phyloP scores from a whole-genome alignment of 2,329 filamentous ascomycete genomes.

The Cladosporium sp. region DNA sequence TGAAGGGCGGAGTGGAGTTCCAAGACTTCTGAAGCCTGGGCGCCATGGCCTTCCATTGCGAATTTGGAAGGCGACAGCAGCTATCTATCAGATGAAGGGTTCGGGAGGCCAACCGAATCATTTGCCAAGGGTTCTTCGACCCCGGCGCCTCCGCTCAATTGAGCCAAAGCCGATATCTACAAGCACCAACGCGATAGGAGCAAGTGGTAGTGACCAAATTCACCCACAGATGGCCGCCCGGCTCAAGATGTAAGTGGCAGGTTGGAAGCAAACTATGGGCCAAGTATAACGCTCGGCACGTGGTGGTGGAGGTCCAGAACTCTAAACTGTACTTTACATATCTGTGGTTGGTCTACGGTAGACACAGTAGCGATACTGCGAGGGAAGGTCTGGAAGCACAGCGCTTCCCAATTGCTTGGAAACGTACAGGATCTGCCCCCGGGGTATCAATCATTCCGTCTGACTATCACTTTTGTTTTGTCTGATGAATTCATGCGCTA shows the following conservation, averaged over 20 bases:
- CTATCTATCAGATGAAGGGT: not conserved
- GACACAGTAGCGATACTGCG: not conserved
- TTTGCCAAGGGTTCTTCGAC: conserved; percentile 2
- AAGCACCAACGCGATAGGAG: not conserved
- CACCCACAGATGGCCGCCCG: conserved; percentile 11
- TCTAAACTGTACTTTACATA: not conserved
- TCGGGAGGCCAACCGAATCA: conserved; percentile 7
- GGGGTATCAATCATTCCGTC: not conserved
- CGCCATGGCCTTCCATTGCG: conserved; percentile 4
- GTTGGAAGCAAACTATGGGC: not conserved
- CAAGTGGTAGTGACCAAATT: conserved; percentile 2
- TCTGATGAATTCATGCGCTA: too few relatives aligned
- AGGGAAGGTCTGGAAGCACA: not conserved
- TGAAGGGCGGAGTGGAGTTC: not conserved
- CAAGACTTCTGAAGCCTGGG: not conserved
- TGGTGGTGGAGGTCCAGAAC: conserved; percentile 10
- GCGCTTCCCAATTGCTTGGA: not conserved
- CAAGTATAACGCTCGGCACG: not conserved
- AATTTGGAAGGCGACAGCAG: conserved; percentile 2
- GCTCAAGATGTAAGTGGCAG: conserved; percentile 11
- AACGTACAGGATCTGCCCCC: not conserved
- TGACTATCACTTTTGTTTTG: not conserved
- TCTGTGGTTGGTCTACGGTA: not conserved
- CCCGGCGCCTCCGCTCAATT: conserved; percentile 5
- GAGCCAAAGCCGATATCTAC: conserved; percentile 9